Base-by-base conservation (phyloP, 2,329 filamentous ascomycete genomes). In the Colletotrichum tamarilloi region DNA sequence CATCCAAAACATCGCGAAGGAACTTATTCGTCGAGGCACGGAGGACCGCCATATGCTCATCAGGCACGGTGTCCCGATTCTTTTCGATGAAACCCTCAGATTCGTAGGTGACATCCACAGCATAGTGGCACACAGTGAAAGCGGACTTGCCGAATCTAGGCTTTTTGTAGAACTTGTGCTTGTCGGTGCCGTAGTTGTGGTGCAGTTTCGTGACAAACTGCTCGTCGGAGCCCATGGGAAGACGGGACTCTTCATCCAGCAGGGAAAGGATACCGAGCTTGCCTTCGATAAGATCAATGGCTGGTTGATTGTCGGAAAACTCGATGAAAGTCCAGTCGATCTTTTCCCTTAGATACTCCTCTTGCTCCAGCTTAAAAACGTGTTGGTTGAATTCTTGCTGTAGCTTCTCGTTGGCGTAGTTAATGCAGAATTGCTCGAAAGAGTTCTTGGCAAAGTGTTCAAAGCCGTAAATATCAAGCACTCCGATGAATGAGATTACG, bases 261-360 rank as follows among this genome's bases (percentile, higher is more conserved):
- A 99, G 88, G 24, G 96, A 95, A 75, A 99, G 85, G 64, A 99
- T 93, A 83, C 97, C 97, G 77, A 99, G 90, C 83, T 97, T 98
- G 77, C 95, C 96, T 85, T 99, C 97, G 77, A 99, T 99, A 66
- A 99, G 86, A 82, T 99, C 97, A 79, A 99, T 99, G 86, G 97
- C 99, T 22, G 97, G 97, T 85, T 99, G 97, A 79, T 99, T 99
- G 84, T 99, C 97, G 6, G 96, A 97, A 84, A 99, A 99, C 81
- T 99, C 97, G 81, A 99, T 99, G 81, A 99, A 99, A 11, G 94
- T 98, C 97, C 97, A 99, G 84, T 98, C 95, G 76, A 99, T 99
- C 85, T 98, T 89, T 84, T 99, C 97, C 68, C 93, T 92, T 53
- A 98, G 90, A 81, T 99, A 99, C 83, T 99, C 97, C 82, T 99